Evolutionary conservation across 768 basidiomycete genomes (phyloP).

Genomic region (Scleroderma citrinum): DNA sequence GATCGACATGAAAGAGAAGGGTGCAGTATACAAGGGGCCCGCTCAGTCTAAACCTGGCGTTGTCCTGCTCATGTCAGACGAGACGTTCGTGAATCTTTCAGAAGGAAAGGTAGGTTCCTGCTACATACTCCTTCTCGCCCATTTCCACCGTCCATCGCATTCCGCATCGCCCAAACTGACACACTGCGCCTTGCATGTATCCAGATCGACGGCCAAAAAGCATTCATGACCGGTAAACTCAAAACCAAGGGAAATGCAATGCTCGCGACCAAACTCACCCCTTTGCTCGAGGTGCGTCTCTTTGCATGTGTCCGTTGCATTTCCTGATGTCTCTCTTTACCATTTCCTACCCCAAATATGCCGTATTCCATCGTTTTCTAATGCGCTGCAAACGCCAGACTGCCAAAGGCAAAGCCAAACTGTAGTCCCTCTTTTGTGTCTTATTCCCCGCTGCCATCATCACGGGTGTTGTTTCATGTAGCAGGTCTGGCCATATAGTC

Average conservation of each 20-base stretch:
- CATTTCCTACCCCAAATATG: background rate
- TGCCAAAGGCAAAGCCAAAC: constrained; percentile 37
- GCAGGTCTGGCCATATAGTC: too few relatives aligned
- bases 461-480: too few relatives aligned
- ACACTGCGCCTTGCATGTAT: background rate
- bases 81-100: constrained; percentile 66
- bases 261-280: constrained; percentile 88
- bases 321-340: background rate
- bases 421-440: constrained; percentile 26
- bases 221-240: constrained; percentile 92
- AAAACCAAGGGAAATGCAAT: constrained; percentile 92
- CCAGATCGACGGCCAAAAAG: constrained; percentile 86
- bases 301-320: too few relatives aligned
- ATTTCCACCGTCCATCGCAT: background rate
- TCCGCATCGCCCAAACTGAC: background rate
- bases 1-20: constrained; percentile 87
- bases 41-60: constrained; percentile 68
- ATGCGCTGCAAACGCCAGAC: constrained; percentile 11
- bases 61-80: constrained; percentile 72
- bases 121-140: background rate
- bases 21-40: constrained; percentile 67
- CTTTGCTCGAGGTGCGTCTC: constrained; percentile 64
- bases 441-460: too few relatives aligned
- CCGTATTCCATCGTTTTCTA: background rate
- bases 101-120: constrained; percentile 55